Evolutionary conservation across 1,284 basidiomycete species (phyloP).

Genomic region (Spongispora temasekensis): DNA sequence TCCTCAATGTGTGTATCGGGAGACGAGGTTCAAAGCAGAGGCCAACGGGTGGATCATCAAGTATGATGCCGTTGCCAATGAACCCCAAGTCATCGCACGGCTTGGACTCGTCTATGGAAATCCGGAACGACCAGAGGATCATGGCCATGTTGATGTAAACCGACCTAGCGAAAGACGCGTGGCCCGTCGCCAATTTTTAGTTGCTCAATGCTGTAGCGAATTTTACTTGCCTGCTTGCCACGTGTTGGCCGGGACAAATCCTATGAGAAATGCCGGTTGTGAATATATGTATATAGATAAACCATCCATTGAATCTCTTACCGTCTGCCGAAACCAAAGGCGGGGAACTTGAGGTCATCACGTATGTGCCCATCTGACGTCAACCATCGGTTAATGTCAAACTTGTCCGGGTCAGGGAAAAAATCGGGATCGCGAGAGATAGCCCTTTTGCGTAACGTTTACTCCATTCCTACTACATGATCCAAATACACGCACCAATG

Average conservation of each 20-base stretch:
- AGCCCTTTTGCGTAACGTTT: conserved; percentile 1
- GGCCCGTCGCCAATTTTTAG: not conserved
- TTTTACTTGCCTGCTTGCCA: not conserved
- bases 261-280: not conserved
- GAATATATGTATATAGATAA: too few relatives aligned
- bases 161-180: conserved; percentile 4
- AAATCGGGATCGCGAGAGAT: conserved; percentile 14
- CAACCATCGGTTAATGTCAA: conserved; percentile 13
- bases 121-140: conserved; percentile 11
- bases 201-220: not conserved
- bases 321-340: conserved; percentile 17
- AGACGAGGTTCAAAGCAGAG: not conserved
- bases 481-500: not conserved
- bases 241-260: conserved; percentile 3
- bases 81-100: not conserved
- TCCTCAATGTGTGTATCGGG: not conserved
- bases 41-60: not conserved
- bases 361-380: conserved; percentile 2
- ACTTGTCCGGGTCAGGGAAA: conserved; percentile 9
- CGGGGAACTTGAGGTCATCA: conserved; percentile 9
- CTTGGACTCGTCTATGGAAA: not conserved
- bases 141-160: conserved; percentile 13
- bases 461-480: not conserved
- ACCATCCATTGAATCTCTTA: too few relatives aligned
- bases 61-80: too few relatives aligned